Evolutionary conservation across 1,284 basidiomycete genomes (phyloP).

Genomic region (Fereydounia khargensis): DNA sequence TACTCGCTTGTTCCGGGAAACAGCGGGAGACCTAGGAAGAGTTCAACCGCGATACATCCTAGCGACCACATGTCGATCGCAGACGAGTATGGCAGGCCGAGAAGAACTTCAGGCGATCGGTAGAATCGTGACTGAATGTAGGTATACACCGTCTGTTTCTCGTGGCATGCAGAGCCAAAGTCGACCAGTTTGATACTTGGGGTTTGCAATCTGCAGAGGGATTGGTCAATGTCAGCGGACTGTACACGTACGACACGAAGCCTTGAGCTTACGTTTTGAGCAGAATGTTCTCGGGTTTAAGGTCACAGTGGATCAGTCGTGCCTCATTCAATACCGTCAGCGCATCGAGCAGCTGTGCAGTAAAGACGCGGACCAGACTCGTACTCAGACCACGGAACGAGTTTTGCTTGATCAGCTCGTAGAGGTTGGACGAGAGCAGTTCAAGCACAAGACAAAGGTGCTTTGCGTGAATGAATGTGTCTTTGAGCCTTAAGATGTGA

Average conservation of each 20-base stretch:
- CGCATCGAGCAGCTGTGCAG: slow-evolving; percentile 88
- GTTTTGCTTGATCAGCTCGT: slow-evolving; percentile 99
- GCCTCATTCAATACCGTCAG: slow-evolving; percentile 91
- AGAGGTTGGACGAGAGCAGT: slow-evolving; percentile 92
- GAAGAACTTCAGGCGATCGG: slow-evolving; percentile 91
- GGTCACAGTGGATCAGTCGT: slow-evolving; percentile 92
- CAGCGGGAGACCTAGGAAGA: slow-evolving; percentile 90
- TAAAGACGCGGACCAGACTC: slow-evolving; percentile 96
- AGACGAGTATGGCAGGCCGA: slow-evolving; percentile 90
- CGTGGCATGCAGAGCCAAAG: slow-evolving; percentile 97
- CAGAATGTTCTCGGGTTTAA: slow-evolving; percentile 67
- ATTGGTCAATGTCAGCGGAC: too few species aligned
- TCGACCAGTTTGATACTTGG: slow-evolving; percentile 99
- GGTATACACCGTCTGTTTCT: slow-evolving; percentile 97
- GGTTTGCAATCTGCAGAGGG: slow-evolving; percentile 82
- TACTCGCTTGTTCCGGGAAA: slow-evolving; percentile 99
- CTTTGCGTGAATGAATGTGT: slow-evolving; percentile 93
- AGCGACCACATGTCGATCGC: slow-evolving; percentile 95
- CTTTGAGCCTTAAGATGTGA: slow-evolving; percentile 89
- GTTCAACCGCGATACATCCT: slow-evolving; percentile 93
- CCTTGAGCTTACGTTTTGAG: slow-evolving; percentile 34
- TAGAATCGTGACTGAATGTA: slow-evolving; percentile 99
- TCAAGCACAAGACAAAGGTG: slow-evolving; percentile 98
- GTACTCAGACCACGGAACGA: slow-evolving; percentile 96
- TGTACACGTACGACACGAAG: too few species aligned